Evolutionary conservation across 2,329 filamentous ascomycete genomes (phyloP), one percentile per base, ranked within the genome.

Genomic region (Cadophora gregata): DNA sequence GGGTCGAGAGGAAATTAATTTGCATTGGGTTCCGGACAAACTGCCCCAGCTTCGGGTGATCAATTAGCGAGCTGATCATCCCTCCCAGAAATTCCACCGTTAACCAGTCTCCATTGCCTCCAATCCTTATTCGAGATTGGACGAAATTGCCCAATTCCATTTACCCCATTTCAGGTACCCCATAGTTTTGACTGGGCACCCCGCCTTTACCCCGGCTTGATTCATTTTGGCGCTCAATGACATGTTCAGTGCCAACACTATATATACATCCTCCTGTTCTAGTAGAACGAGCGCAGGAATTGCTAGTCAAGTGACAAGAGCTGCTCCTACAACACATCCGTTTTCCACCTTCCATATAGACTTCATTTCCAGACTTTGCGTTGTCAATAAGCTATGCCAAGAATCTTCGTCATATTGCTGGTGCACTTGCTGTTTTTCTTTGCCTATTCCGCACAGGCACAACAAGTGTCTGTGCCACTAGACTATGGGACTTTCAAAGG

Each of bases 401-500:
- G 31, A 53, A 53, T 5, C 16, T 53, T 53, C 25, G 14, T 14
- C 5, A 10, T 31, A 16, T 53, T 53, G 27, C 14, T 53, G 29
- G 29, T 16, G 5, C 7, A 31, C n/a, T 16, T 51, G 36, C 29
- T 61, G 27, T 19, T 45, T 33, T 31, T 53, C 50, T 53, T 53
- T 19, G 31, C 25, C 19, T 53, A 16, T 31, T 53, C 50, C n/a
- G 25, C 25, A 27, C 25, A 63, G 5, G 59, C 61, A 58, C 71
- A 73, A 62, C 55, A 79, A 33, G 79, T 82, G 31, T 70, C 80
- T 19, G 79, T 81, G 7, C 69, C 71, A 3, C 78, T 85, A 7
- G 80, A 82, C 74, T 85, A 85, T 70, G 83, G 83, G 31, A 81
- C 78, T 21, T 86, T 88, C 68, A 78, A 81, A 69, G 86, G 86